Evolutionary conservation across 768 basidiomycete species (phyloP), one percentile per base, ranked within the genome.

Genomic region (Termitomyces sp.): DNA sequence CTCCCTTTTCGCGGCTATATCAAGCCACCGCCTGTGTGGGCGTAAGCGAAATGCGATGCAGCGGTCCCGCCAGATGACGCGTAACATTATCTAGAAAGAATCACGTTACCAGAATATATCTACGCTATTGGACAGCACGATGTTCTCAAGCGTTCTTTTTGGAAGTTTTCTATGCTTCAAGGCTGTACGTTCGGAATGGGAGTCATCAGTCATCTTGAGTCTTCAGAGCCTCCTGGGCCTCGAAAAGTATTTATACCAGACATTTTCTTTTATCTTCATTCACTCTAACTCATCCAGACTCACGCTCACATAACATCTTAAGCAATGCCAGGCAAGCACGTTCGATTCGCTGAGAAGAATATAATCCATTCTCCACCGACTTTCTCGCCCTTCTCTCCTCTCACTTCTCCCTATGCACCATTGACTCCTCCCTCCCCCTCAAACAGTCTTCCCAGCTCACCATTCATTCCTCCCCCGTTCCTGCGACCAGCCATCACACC

Each of bases 241-340:
- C 11, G 20, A 53, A 29, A 38, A 3, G 37, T 53, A 53, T 53
- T 38, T 38, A 53, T 25, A 36, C n/a, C 17, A 45, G 43, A n/a
- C 43, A 17, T 38, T 3, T 12, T 29, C 8, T 20, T 14, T 37
- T 37, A 52, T 37, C 5, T 3, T 53, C 37, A 20, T 38, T 29
- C 20, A 53, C 37, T n/a, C 50, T n/a, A 36, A 20, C n/a, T 15
- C 20, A 38, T 20, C 20, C 20, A 53, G 7, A 37, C 14, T 25
- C 52, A 12, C 20, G 25, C 14, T 37, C 36, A 0, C 20, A 25
- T 20, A 55, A 5, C 10, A 11, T 31, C n/a, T 7, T 8, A 5
- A 14, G 32, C 55, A 40, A 68, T 68, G 67, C 65, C 67, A 15
- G 65, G 67, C 42, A 68, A 66, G 53, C 65, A 67, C 51, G 67